Evolutionary conservation across 2,329 filamentous ascomycete genomes (phyloP).

Genomic region (Ophiostoma tasmaniense): DNA sequence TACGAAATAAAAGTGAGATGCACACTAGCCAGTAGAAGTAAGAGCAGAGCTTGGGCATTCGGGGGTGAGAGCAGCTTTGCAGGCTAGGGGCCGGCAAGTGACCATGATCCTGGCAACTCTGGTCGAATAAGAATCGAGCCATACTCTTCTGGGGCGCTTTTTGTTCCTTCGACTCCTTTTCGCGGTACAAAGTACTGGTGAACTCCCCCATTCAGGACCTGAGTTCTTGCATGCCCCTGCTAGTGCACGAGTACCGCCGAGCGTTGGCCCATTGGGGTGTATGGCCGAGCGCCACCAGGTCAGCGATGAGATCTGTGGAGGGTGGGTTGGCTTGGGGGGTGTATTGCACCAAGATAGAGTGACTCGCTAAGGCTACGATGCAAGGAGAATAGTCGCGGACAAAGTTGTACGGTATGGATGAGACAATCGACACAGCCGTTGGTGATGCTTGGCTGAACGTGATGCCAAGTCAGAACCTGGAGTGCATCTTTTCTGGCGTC

Average conservation of each 20-base stretch:
- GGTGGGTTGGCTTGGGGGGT: neutral
- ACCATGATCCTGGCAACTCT: neutral
- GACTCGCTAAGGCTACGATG: neutral
- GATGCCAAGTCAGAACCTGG: neutral
- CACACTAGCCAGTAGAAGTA: neutral
- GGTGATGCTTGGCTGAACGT: slow-evolving; percentile 2
- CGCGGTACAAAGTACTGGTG: neutral
- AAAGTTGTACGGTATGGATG: neutral
- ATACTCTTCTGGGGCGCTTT: neutral
- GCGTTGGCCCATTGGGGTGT: slow-evolving; percentile 24
- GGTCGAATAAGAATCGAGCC: neutral
- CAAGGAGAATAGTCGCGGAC: too few relatives aligned
- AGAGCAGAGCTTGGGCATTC: neutral
- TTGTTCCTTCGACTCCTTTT: neutral
- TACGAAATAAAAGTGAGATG: neutral
- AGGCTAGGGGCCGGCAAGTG: neutral
- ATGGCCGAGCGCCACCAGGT: slow-evolving; percentile 16
- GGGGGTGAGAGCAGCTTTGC: neutral
- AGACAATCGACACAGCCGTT: neutral
- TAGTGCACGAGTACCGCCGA: slow-evolving; percentile 24
- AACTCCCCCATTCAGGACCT: neutral
- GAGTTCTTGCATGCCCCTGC: neutral
- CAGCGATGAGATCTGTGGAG: neutral
- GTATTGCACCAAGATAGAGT: neutral
- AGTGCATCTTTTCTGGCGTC: neutral